These are phyloP conservation scores for Polytrichum commune DNA, from an alignment of 225 moss, liverwort and hornwort species.

Conservation along the genomic window DNA sequence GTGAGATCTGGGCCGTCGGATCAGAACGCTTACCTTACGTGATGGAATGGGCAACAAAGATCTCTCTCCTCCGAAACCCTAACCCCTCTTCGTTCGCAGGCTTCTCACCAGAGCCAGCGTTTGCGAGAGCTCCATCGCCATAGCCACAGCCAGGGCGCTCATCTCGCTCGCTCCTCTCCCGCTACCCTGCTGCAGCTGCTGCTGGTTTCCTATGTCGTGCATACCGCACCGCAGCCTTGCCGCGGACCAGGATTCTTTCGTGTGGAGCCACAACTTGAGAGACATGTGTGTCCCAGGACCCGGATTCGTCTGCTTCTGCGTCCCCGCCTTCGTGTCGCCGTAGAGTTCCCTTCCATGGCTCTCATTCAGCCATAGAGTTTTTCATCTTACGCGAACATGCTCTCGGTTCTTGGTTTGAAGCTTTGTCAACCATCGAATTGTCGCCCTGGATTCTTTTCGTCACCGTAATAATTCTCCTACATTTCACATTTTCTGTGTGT, in stretches of 20 bases:
- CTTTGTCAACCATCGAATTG: too few relatives aligned
- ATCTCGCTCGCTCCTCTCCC: too few relatives aligned
- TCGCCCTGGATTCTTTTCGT: too few relatives aligned
- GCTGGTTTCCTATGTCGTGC: slow-evolving; percentile 29
- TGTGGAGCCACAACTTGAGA: slow-evolving; percentile 38
- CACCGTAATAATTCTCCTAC: not conserved
- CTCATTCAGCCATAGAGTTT: slow-evolving; percentile 19
- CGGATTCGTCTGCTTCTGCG: slow-evolving; percentile 32
- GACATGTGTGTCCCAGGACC: slow-evolving; percentile 90
- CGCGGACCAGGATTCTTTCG: slow-evolving; percentile 21
- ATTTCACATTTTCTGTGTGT: slow-evolving; percentile 1
- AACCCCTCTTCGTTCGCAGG: not conserved
- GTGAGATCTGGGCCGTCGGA: too few relatives aligned
- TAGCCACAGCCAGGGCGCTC: not conserved
- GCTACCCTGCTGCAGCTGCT: too few relatives aligned
- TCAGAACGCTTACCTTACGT: too few relatives aligned
- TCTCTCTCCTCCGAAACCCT: not conserved
- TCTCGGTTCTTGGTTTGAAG: not conserved
- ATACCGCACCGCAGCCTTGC: slow-evolving; percentile 18
- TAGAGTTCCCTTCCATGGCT: slow-evolving; percentile 43
- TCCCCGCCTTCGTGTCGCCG: slow-evolving; percentile 59
- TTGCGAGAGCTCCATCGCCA: not conserved
- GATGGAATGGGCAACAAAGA: too few relatives aligned
- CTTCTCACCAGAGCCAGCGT: not conserved
- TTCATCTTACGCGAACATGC: slow-evolving; percentile 1